Percentiles rank a stretch among this genome's conserved stretches.
Evolutionary conservation across 2,329 filamentous ascomycete genomes (phyloP).

Genomic region (Fragosphaeria purpurea): DNA sequence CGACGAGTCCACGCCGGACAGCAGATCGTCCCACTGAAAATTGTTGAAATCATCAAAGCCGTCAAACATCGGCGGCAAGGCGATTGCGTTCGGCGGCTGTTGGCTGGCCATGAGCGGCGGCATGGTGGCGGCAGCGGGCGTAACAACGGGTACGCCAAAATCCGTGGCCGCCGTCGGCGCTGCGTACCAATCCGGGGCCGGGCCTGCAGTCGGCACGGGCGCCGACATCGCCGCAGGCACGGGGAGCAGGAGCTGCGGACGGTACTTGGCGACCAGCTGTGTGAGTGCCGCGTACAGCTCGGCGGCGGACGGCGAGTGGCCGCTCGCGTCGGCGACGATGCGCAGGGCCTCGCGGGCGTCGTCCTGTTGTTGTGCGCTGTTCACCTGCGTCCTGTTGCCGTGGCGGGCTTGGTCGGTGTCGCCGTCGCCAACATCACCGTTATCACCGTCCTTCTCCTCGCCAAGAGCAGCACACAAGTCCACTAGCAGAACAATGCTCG

Average conservation of each 20-base stretch:
- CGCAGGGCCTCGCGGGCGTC: slow-evolving; percentile 2
- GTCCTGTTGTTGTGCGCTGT: no score
- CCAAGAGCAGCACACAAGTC: slow-evolving; percentile 4
- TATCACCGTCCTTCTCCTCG: no score
- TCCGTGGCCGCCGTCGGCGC: neutral
- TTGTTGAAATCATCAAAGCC: neutral
- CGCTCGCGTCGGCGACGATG: slow-evolving; percentile 1
- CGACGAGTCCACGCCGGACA: neutral
- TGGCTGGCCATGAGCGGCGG: neutral
- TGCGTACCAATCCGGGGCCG: no score
- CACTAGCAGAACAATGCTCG: slow-evolving; percentile 5
- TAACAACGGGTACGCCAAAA: neutral
- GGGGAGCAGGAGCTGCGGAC: neutral
- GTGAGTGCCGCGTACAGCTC: slow-evolving; percentile 4
- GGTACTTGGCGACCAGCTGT: slow-evolving; percentile 4
- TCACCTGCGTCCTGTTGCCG: no score
- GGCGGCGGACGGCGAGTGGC: slow-evolving; percentile 3
- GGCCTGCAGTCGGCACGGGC: no score
- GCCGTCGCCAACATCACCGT: no score
- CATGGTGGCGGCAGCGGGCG: neutral
- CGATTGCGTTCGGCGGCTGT: neutral
- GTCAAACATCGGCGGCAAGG: neutral
- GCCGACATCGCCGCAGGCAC: neutral
- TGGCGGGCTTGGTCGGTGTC: no score
- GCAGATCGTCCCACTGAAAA: slow-evolving; percentile 6